Percentiles rank a stretch among this genome's conserved stretches.
phyloP scores from a whole-genome alignment of 2,329 filamentous ascomycete species.

The Ilyonectria destructans region DNA sequence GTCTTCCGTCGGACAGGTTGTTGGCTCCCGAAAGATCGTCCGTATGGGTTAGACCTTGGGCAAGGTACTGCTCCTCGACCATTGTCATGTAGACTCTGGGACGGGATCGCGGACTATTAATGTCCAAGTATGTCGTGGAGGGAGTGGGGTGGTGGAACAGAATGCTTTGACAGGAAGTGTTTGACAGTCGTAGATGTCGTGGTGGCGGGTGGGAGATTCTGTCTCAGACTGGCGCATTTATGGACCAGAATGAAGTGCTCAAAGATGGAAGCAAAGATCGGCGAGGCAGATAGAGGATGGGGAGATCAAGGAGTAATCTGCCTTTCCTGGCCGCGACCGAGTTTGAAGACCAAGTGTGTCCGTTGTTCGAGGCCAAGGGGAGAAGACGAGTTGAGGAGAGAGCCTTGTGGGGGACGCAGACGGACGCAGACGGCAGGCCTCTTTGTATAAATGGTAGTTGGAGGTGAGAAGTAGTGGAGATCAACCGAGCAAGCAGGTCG shows the following conservation, averaged over 20 bases:
- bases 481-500: conserved; percentile 43
- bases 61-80: conserved; percentile 56
- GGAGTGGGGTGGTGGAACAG: conserved; percentile 36
- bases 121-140: conserved; percentile 42
- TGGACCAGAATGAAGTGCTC: conserved; percentile 37
- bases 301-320: conserved; percentile 42
- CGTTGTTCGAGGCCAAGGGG: conserved; percentile 36
- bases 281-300: conserved; percentile 46
- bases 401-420: conserved; percentile 49
- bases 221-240: conserved; percentile 50
- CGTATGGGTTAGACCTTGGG: conserved; percentile 53
- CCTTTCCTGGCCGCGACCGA: conserved; percentile 51
- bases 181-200: conserved; percentile 39
- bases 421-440: conserved; percentile 36
- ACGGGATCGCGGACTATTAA: conserved; percentile 43
- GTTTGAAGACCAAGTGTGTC: conserved; percentile 46
- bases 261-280: conserved; percentile 36
- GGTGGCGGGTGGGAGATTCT: conserved; percentile 37
- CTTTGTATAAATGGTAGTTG: conserved; percentile 51
- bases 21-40: conserved; percentile 51
- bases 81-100: conserved; percentile 51
- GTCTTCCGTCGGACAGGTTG: conserved; percentile 47
- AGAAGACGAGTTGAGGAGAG: conserved; percentile 41
- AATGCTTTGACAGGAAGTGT: conserved; percentile 36
- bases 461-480: conserved; percentile 48